These are phyloP conservation scores for Fusarium euwallaceae DNA, from an alignment of 2,329 filamentous ascomycete species.

Conservation along the genomic window DNA sequence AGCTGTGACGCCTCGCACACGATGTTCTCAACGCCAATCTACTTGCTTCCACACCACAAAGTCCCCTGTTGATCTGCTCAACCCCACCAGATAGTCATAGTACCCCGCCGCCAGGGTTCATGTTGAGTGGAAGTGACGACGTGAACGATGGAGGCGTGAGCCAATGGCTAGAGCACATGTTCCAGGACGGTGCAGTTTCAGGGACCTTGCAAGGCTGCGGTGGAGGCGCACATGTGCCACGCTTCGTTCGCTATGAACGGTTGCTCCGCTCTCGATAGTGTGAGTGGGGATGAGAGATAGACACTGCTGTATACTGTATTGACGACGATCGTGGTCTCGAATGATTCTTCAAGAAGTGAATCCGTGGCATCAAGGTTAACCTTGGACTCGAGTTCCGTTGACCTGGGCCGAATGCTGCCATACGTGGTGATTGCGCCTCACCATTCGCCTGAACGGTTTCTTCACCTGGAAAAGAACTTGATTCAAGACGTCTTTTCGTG, in stretches of 20 bases:
- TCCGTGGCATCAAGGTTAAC: neutral
- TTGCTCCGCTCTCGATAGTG: constrained; percentile 25
- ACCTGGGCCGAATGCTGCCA: neutral
- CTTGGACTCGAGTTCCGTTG: neutral
- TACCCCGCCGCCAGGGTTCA: constrained; percentile 44
- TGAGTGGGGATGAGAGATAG: constrained; percentile 37
- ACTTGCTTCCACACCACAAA: constrained; percentile 29
- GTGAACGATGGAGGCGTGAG: constrained; percentile 43
- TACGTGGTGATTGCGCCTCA: neutral
- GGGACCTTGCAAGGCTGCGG: constrained; percentile 42
- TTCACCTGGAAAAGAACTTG: rapidly evolving
- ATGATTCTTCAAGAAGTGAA: neutral
- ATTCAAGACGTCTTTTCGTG: neutral
- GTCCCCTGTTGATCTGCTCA: constrained; percentile 37
- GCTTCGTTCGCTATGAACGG: constrained; percentile 44
- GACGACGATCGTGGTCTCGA: constrained; percentile 27
- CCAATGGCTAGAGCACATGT: constrained; percentile 62
- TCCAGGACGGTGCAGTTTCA: constrained; percentile 43
- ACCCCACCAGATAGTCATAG: constrained; percentile 41
- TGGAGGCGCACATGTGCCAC: constrained; percentile 44
- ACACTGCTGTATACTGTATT: constrained; percentile 22
- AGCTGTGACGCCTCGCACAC: constrained; percentile 31
- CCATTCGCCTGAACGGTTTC: neutral
- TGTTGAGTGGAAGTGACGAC: constrained; percentile 10
- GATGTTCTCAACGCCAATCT: constrained; percentile 31